Percentiles rank a stretch among this genome's conserved stretches.
These are phyloP conservation scores for Penicillium steckii DNA, from an alignment of 495 filamentous ascomycete genomes.

Conservation along the genomic window DNA sequence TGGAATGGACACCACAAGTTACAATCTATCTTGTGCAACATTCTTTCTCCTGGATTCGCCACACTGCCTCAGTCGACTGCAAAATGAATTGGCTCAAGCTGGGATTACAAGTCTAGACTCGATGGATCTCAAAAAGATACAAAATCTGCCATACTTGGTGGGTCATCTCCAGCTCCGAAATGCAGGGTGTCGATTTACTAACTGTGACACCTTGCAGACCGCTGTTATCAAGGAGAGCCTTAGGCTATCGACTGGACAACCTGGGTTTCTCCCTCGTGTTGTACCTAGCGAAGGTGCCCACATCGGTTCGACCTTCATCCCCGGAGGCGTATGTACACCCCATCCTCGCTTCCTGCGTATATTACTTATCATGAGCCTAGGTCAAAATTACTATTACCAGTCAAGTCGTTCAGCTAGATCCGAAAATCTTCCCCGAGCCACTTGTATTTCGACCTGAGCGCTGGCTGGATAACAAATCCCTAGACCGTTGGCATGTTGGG, in stretches of 20 bases:
- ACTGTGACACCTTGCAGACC: no score
- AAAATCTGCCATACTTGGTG: constrained; percentile 4
- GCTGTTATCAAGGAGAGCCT: neutral
- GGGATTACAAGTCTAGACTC: neutral
- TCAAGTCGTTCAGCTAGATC: neutral
- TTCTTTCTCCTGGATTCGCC: neutral
- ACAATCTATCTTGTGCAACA: neutral
- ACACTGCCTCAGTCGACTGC: neutral
- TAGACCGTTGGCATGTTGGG: neutral
- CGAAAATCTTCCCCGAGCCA: neutral
- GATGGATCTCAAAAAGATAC: neutral
- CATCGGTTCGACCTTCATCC: neutral
- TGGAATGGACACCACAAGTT: neutral
- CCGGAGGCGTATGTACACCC: neutral
- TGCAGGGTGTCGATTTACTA: no score
- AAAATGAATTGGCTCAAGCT: neutral
- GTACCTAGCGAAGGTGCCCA: neutral
- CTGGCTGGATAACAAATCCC: neutral
- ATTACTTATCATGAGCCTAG: no score
- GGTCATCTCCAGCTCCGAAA: neutral
- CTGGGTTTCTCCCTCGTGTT: neutral
- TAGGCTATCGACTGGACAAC: neutral
- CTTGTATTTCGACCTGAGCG: neutral
- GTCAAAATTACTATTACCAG: neutral
- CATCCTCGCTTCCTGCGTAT: no score